Evolutionary conservation across 2,329 filamentous ascomycete species (phyloP), one percentile per base, ranked within the genome.

Genomic region (Colletotrichum musicola): DNA sequence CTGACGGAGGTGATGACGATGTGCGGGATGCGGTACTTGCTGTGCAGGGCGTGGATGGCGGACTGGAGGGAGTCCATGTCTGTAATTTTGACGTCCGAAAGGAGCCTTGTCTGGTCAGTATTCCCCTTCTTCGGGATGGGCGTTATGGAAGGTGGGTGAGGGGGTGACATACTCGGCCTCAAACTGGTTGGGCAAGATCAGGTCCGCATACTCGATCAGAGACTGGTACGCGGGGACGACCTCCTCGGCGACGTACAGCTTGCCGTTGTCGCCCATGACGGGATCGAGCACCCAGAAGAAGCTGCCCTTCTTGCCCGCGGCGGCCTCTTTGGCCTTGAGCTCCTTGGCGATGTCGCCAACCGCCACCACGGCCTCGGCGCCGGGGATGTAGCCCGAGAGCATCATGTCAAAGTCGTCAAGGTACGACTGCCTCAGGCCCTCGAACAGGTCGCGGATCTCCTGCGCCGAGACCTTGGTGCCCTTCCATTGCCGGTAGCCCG

Each of bases 231-330:
- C 94, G 0, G 95, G 95, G 16, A 98, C 93, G 4, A 97, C 94
- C 72, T 97, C 94, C 74, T 95, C 91, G 6, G 92, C 93, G 7
- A 99, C 95, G 77, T 99, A 99, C 13, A 99, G 85, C 73, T 88
- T 89, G 57, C 94, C 96, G 75, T 98, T 94, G 78, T 99, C 96
- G 35, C 96, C 96, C 96, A 99, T 99, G 55, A 99, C 96, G 0
- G 97, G 96, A 78, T 99, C 96, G 27, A 99, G 86, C 3, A 97
- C 93, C 95, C 95, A 98, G 81, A 98, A 98, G 83, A 98, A 97
- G 53, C 87, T 89, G 0, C 94, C 93, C 0, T 92, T 90, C 38
- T 72, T 71, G 6, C 55, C 50, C 38, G 84, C 86, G 14, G 82
- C 83, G 42, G 82, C 83, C 2, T 88, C 85, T 74, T 90, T 91